Base-by-base conservation (phyloP, 495 filamentous ascomycete species). In the Penicillium subrubescens region DNA sequence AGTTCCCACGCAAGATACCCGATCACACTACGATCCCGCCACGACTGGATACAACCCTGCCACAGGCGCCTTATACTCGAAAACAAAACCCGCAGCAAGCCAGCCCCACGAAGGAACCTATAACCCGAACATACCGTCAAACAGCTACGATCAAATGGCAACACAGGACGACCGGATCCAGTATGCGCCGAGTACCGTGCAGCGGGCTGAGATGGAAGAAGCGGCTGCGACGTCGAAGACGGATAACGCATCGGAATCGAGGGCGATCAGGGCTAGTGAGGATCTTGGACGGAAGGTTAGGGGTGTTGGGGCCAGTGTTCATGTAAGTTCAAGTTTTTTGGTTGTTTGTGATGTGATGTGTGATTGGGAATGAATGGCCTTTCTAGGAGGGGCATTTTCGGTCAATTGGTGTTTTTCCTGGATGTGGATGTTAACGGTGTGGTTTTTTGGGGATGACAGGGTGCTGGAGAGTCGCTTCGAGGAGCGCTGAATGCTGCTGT, bases 401-500 rank as follows among this genome's bases (percentile, higher is more conserved):
- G 41, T 7, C 43, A 21, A 44, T 44, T 44, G 43, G 19, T 8
- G 2, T 2, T 21, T 1, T 15, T 44, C 25, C 25, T 4, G 43
- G 3, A 7, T 44, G n/a, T 10, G 17, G 0, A 10, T 52, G 48
- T 25, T 52, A 52, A 52, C 44, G 25, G 14, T 50, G 11, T 25
- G 41, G n/a, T 21, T 15, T 33, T 52, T 2, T 44, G 7, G 44
- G 10, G 0, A 2, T 46, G 19, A 48, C 59, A 81, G 78, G 80
- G 80, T 8, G 71, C 72, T 23, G 79, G 79, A n/a, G 80, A 82
- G 63, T 74, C 77, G 2, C 67, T 82, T n/a, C 77, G 80, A n/a
- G 80, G 80, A 5, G 71, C 70, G 6, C 27, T 81, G 23, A 77
- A 66, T 57, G 68, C 76, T 4, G 74, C 76, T 0, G 75, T 81